Conservation (phyloP, 225 moss, liverwort and hornwort species). For the Sphagnum contortum region DNA sequence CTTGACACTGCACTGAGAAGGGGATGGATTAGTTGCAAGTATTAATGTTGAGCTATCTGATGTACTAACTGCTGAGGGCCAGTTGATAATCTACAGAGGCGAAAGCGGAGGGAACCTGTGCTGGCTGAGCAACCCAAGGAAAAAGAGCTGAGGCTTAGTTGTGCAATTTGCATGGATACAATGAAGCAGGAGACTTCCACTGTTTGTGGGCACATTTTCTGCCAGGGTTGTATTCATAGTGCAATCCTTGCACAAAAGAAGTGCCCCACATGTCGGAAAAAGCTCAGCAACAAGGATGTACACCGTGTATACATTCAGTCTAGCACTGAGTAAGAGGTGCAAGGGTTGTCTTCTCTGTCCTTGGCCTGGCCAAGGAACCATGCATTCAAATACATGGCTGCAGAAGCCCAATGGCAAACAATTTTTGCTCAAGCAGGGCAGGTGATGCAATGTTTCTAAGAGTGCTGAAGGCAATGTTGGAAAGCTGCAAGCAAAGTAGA, state of each 20-base stretch:
- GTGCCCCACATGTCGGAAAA: slow-evolving; percentile 82
- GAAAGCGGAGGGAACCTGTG: slow-evolving; percentile 10
- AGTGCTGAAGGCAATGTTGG: too few species aligned
- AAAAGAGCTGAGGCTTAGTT: slow-evolving; percentile 50
- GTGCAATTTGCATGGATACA: slow-evolving; percentile 80
- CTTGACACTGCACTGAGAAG: neutral
- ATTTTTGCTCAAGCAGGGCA: too few species aligned
- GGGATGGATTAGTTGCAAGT: too few species aligned
- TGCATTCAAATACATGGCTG: too few species aligned
- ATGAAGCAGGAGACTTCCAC: slow-evolving; percentile 96
- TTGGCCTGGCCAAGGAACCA: too few species aligned
- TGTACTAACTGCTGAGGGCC: neutral
- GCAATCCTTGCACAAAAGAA: slow-evolving; percentile 75
- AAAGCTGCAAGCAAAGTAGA: too few species aligned
- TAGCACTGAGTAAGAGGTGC: neutral
- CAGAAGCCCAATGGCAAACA: too few species aligned
- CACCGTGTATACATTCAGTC: slow-evolving; percentile 74
- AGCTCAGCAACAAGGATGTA: slow-evolving; percentile 39
- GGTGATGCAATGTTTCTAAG: too few species aligned
- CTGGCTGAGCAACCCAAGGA: slow-evolving; percentile 5
- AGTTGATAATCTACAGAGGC: neutral
- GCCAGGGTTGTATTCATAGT: slow-evolving; percentile 57
- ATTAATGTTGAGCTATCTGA: neutral
- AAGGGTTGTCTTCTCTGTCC: too few species aligned
- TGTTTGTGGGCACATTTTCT: slow-evolving; percentile 86